Evolutionary conservation across 805 yeast species (phyloP), one percentile per base, ranked within the genome.

Genomic region (Vanderwaltozyma polyspora): DNA sequence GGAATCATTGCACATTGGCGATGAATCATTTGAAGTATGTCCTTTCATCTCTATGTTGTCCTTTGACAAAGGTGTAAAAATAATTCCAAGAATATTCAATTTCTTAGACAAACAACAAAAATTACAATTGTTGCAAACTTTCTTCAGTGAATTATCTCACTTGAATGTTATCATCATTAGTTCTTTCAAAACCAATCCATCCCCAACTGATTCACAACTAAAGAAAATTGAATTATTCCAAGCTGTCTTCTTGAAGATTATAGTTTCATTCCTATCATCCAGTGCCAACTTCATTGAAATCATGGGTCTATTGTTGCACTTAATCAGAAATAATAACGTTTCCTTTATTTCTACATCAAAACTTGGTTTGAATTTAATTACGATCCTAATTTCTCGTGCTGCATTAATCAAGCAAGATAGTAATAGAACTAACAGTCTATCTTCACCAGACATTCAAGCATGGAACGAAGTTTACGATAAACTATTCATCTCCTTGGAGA

Each of bases 351-450:
- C 69, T 12, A 62, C 66, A 55, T 82, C 74, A 29, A 83, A 81
- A 59, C 71, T 84, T 44, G 96, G 97, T 15, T 71, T 86, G 47
- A 79, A 94, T 10, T 66, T 89, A 37, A 70, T 89, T 35, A 89
- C 96, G 0, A 83, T 93, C n/a, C 65, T 89, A 42, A 75, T 87
- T 38, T 84, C 95, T 4, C 75, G 95, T 49, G 89, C 94, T 23
- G 96, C 89, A 57, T 72, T 87, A 49, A 80, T 89, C 50, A 79
- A 79, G 51, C 95, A 93, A 55, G 94, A 87, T 52, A 76, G 76
- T 40, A 53, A 62, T 54, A 49, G 61, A 38, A 48, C 51, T 9
- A 56, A 46, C 37, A 48, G 51, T 28, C 45, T 72, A 15, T 61
- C 68, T 5, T 52, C 58, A 8, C 62, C 63, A 33, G 68, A 63